Evolutionary conservation across 345 rosid species (phyloP).

Genomic region (Eucalyptus globulus): DNA sequence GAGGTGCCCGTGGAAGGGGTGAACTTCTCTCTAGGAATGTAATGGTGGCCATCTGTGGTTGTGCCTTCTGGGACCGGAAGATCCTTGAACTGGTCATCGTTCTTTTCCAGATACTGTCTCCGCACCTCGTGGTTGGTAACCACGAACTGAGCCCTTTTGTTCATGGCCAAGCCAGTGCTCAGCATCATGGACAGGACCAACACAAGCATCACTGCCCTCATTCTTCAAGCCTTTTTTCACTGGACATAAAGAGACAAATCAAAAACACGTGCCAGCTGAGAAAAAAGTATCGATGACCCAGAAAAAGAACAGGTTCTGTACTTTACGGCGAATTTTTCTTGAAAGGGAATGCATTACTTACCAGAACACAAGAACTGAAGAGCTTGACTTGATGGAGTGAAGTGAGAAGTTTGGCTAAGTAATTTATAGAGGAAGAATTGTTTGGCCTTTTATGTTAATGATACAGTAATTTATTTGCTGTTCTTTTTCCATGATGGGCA

Average conservation of each 20-base stretch:
- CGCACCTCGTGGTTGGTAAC: not conserved
- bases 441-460: not conserved
- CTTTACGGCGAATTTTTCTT: not conserved
- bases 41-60: not conserved
- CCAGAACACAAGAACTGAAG: not conserved
- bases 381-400: not conserved
- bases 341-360: not conserved
- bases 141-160: not conserved
- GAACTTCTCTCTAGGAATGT: not conserved
- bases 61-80: not conserved
- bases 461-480: not conserved
- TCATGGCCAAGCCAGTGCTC: constrained; percentile 3
- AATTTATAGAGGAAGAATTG: not conserved
- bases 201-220: constrained; percentile 3
- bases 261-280: not conserved
- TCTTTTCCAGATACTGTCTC: not conserved
- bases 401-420: not conserved
- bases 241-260: not conserved
- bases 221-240: not conserved
- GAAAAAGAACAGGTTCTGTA: not conserved
- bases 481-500: not conserved
- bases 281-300: not conserved
- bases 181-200: not conserved
- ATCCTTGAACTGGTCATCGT: not conserved
- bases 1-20: not conserved